phyloP scores from a whole-genome alignment of 1,284 basidiomycete genomes.

The Ustilago sp. region DNA sequence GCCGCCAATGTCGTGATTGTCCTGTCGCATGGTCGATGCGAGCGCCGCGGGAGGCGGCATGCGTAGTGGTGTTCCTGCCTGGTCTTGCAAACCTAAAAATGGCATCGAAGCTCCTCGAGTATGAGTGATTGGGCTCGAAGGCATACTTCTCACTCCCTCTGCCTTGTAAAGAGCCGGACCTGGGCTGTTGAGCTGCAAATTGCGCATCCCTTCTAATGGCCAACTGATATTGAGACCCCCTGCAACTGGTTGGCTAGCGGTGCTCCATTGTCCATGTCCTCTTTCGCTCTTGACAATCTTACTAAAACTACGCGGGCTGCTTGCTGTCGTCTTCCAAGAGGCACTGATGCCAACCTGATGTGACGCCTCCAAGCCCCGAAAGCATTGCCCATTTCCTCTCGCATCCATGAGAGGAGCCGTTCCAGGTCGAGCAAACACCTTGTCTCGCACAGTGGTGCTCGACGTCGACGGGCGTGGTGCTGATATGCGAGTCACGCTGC shows the following conservation, averaged over 20 bases:
- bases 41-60: slow-evolving; percentile 10
- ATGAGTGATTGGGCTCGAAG: slow-evolving; percentile 25
- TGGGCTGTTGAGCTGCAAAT: slow-evolving; percentile 15
- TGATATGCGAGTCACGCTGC: neutral
- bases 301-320: neutral
- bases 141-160: slow-evolving; percentile 7
- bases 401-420: neutral
- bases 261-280: neutral
- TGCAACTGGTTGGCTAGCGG: neutral
- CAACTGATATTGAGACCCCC: slow-evolving; percentile 19
- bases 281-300: neutral
- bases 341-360: neutral
- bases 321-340: neutral
- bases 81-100: neutral
- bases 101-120: slow-evolving; percentile 32
- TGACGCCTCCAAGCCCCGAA: neutral
- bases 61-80: neutral
- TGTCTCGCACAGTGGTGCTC: neutral
- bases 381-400: neutral
- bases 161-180: neutral
- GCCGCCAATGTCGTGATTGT: slow-evolving; percentile 18
- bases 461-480: slow-evolving; percentile 25
- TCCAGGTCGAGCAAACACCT: neutral
- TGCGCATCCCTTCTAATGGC: slow-evolving; percentile 25
- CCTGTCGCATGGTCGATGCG: neutral